Evolutionary conservation across 805 yeast genomes (phyloP), one percentile per base, ranked within the genome.

Genomic region (Kazachstania africana): DNA sequence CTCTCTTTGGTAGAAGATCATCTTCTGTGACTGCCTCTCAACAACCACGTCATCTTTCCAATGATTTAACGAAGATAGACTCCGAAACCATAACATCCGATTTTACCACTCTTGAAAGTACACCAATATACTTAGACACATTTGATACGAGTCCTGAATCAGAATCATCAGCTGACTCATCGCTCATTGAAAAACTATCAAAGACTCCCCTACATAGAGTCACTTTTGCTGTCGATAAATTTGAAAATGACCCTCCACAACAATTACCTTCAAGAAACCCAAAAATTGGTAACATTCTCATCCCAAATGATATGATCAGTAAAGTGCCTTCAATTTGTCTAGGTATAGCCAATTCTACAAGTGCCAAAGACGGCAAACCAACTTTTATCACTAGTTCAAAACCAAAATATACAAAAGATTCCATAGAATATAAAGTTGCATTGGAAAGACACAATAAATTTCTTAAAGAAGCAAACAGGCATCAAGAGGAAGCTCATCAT

Each of bases 191-290:
- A 8, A 19, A 10, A 8, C 10, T 19, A 19, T 26, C 45, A 8
- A 48, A 48, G 5, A 40, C 62, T 1, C 50, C 48, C 14, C 58
- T 81, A 50, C 66, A 70, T 40, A 62, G 87, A 38, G 94, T 84
- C 4, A 68, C 74, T 0, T 87, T 87, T 55, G 84, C 91, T 0
- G 65, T 83, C 4, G 80, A 80, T 31, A 72, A 77, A 32, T 69
- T 84, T 38, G 66, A 65, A 0, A 65, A 63, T 38, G 95, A 87
- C 53, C 96, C 96, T 2, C 94, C 95, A 1, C 96, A 87, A 48
- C 95, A 85, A 50, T 80, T 87, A 38, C 96, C 96, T 2, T 79
- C 94, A 2, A 62, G 94, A 47, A 68, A 66, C 37, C 95, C 96
- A 5, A 65, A 77, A 41, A 66, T 68, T 43, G 95, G 96, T 6